Percentiles rank a stretch among this genome's conserved stretches.
phyloP scores from a whole-genome alignment of 2,329 filamentous ascomycete species.

The Zalaria sp. region DNA sequence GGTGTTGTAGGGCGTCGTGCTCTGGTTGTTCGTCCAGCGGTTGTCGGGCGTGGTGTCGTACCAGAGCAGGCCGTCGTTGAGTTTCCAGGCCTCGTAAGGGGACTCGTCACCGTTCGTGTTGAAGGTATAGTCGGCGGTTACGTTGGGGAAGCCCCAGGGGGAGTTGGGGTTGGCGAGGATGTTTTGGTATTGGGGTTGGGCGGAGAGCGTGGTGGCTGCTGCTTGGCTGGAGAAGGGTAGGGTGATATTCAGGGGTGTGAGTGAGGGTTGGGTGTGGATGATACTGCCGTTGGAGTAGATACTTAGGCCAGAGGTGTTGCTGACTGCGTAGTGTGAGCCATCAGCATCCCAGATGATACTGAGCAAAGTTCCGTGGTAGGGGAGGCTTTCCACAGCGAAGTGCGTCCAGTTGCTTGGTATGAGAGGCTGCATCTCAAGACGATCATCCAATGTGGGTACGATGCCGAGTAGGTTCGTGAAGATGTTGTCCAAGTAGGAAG shows the following conservation, averaged over 20 bases:
- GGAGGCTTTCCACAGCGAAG: slow-evolving; percentile 28
- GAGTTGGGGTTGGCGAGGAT: slow-evolving; percentile 27
- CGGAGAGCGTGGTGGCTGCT: slow-evolving; percentile 9
- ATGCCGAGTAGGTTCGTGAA: slow-evolving; percentile 30
- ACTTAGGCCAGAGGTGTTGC: slow-evolving; percentile 17
- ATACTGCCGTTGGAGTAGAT: slow-evolving; percentile 24
- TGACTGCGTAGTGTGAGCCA: slow-evolving; percentile 22
- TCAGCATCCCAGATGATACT: slow-evolving; percentile 27
- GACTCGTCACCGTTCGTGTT: slow-evolving; percentile 9
- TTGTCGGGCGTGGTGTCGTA: slow-evolving; percentile 25
- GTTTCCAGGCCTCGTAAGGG: slow-evolving; percentile 21
- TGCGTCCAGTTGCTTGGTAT: slow-evolving; percentile 22
- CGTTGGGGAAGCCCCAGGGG: slow-evolving; percentile 17
- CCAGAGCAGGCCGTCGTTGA: slow-evolving; percentile 29
- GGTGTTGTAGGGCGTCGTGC: slow-evolving; percentile 7
- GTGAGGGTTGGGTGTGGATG: slow-evolving; percentile 13
- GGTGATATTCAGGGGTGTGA: slow-evolving; percentile 8
- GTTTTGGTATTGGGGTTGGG: slow-evolving; percentile 17
- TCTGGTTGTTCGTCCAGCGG: slow-evolving; percentile 14
- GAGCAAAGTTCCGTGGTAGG: slow-evolving; percentile 29
- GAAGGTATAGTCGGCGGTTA: slow-evolving; percentile 23
- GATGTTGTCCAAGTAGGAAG: slow-evolving; percentile 31
- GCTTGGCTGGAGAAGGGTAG: slow-evolving; percentile 9
- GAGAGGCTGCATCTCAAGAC: slow-evolving; percentile 25
- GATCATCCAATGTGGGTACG: slow-evolving; percentile 23